Evolutionary conservation across 2,329 filamentous ascomycete genomes (phyloP).

Genomic region (Apiospora sp.): DNA sequence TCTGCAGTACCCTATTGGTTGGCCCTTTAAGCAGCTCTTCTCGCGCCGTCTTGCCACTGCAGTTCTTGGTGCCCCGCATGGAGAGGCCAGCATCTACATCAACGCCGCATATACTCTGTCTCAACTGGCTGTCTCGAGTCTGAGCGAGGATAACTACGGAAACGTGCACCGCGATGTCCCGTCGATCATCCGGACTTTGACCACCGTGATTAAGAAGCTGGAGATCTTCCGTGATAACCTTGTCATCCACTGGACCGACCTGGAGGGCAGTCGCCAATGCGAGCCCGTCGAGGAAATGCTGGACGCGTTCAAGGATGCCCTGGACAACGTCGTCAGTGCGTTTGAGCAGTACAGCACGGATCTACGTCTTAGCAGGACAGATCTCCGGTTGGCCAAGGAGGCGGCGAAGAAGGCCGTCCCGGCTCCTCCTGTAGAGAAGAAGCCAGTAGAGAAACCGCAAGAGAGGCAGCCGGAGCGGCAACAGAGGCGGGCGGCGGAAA

Average conservation of each 20-base stretch:
- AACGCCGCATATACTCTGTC: constrained; percentile 77
- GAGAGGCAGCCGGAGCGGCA: background rate
- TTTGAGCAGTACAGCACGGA: constrained; percentile 80
- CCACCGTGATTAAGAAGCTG: constrained; percentile 71
- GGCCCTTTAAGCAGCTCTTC: constrained; percentile 75
- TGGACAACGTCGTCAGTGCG: constrained; percentile 70
- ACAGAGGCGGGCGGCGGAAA: constrained; percentile 13
- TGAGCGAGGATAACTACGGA: constrained; percentile 83
- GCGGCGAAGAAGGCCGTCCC: constrained; percentile 50
- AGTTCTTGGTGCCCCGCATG: constrained; percentile 78
- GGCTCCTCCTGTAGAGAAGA: constrained; percentile 23
- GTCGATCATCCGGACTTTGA: constrained; percentile 76
- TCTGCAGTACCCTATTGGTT: constrained; percentile 63
- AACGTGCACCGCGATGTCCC: constrained; percentile 86
- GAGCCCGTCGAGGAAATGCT: constrained; percentile 77
- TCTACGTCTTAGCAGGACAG: constrained; percentile 72
- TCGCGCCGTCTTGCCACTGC: constrained; percentile 69
- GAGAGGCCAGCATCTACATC: constrained; percentile 71
- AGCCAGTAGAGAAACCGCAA: background rate
- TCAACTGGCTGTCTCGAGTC: constrained; percentile 73
- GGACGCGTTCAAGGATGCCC: constrained; percentile 67
- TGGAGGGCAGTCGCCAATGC: constrained; percentile 61
- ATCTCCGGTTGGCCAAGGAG: constrained; percentile 78
- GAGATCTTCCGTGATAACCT: constrained; percentile 70
- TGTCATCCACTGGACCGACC: constrained; percentile 81